phyloP scores from a whole-genome alignment of 192 early-diverging fungal genomes.

The Backusella tuberculispora region DNA sequence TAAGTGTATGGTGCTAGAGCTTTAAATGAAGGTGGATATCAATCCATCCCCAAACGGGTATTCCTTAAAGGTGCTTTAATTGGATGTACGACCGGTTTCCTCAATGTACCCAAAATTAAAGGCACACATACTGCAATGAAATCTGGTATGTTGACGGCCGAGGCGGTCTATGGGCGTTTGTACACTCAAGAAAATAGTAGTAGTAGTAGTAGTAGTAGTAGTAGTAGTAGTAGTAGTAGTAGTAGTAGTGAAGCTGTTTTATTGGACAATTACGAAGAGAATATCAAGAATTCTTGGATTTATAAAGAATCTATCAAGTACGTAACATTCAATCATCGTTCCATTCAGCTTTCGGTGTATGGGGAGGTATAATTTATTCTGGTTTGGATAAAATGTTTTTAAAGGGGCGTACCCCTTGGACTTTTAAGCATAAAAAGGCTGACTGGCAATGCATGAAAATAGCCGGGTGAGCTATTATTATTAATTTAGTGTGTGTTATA shows the following conservation, averaged over 20 bases:
- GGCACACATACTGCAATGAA: conserved; percentile 99
- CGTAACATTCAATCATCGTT: conserved; percentile 96
- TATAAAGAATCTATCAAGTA: conserved; percentile 89
- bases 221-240: too few relatives aligned
- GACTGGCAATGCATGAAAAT: conserved; percentile 81
- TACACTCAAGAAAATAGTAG: conserved; percentile 48
- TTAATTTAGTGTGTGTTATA: background rate
- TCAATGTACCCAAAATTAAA: conserved; percentile 99
- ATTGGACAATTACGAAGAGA: conserved; percentile 77
- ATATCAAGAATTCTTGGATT: conserved; percentile 86
- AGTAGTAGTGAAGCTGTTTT: conserved; percentile 70
- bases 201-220: too few relatives aligned
- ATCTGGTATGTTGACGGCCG: conserved; percentile 94
- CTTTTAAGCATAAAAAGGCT: conserved; percentile 83
- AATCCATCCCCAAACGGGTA: conserved; percentile 92
- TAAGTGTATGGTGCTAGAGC: conserved; percentile 97
- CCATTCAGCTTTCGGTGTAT: conserved; percentile 84
- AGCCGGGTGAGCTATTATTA: conserved; percentile 50
- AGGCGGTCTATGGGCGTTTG: conserved; percentile 73
- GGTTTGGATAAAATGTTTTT: conserved; percentile 89
- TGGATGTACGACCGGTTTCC: conserved; percentile 93
- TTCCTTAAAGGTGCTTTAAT: conserved; percentile 96
- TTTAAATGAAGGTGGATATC: conserved; percentile 93
- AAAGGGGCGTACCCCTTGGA: conserved; percentile 90
- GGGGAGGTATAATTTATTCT: conserved; percentile 83